Base-by-base conservation (phyloP, 2,329 filamentous ascomycete species). In the Elsinoe necatrix region DNA sequence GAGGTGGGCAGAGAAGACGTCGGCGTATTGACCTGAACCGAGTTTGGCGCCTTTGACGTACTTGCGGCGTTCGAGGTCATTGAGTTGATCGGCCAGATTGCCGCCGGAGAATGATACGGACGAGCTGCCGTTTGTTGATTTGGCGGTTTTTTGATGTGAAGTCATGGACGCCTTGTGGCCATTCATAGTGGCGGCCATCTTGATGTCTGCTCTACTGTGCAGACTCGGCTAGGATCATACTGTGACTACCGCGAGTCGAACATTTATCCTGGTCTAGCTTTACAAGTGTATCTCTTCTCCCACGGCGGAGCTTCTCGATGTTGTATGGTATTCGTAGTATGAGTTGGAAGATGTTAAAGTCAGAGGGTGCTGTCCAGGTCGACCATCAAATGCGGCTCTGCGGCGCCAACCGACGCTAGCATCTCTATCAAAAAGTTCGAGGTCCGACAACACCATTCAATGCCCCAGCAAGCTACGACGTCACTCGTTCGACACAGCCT, bases 11-110 rank as follows among this genome's bases (percentile, higher is more conserved):
- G 91, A 83, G 76, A 90, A 96, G 66, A 98, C 93, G 66, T 95
- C 85, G 69, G 93, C 93, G 71, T 98, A 98, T 61, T 93, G 97
- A 75, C 93, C 93, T 72, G 95, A 89, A 70, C 93, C 93, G 59
- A 98, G 82, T 68, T 93, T 93, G 11, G 29, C 68, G 85, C 87
- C 89, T 76, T 95, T 95, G 62, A 93, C 81, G 70, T 95, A 98
- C 77, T 93, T 95, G 63, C 81, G 80, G 71, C 90, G 89, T 66
- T 75, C 71, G 34, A 72, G 66, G 7, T 72, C 68, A 61, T 78
- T 77, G 61, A 78, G 72, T 58, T 75, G 71, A 61, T 76, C 75
- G 9, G 75, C 73, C 3, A 77, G 65, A 59, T 78, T 67, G 41
- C 63, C 61, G 21, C 48, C 37, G 25, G 57, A 25, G 12, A 25